Evolutionary conservation across 1,139 yeast genomes (phyloP).

Genomic region (Suhomyces ambrosiae): DNA sequence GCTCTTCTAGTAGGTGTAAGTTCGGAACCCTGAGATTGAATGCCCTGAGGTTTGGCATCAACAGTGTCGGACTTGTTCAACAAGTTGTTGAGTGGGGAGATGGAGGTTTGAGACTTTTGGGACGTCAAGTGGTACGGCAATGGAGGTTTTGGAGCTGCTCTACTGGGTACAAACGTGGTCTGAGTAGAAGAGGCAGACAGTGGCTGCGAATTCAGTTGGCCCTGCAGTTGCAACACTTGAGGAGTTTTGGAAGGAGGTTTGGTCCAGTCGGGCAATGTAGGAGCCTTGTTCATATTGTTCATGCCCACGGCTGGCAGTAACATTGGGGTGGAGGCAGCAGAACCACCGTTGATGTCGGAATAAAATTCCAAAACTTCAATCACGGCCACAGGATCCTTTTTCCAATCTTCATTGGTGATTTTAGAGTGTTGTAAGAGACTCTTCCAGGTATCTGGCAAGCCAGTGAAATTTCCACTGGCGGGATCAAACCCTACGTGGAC

Average conservation of each 20-base stretch:
- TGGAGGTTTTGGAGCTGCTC: slow-evolving; percentile 51
- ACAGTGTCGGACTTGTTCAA: slow-evolving; percentile 27
- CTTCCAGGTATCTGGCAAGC: slow-evolving; percentile 81
- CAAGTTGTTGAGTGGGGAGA: slow-evolving; percentile 41
- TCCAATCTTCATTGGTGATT: slow-evolving; percentile 82
- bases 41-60: not conserved
- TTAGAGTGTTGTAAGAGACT: slow-evolving; percentile 72
- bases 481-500: slow-evolving; percentile 65
- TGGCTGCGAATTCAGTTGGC: slow-evolving; percentile 10
- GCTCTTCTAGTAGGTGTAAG: slow-evolving; percentile 56
- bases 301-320: slow-evolving; percentile 23
- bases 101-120: slow-evolving; percentile 21
- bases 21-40: slow-evolving; percentile 23
- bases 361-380: slow-evolving; percentile 93
- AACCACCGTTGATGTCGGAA: slow-evolving; percentile 48
- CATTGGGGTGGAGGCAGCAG: slow-evolving; percentile 35
- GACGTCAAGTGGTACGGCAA: slow-evolving; percentile 42
- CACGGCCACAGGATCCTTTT: slow-evolving; percentile 79
- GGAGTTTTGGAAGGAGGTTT: slow-evolving; percentile 35
- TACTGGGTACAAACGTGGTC: slow-evolving; percentile 34
- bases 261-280: slow-evolving; percentile 42
- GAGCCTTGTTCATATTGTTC: slow-evolving; percentile 13
- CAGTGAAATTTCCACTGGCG: slow-evolving; percentile 72
- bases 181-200: slow-evolving; percentile 16
- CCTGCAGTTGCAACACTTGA: slow-evolving; percentile 10